phyloP scores from a whole-genome alignment of 176 grass and related monocot genomes.

The Triticum urartu region DNA sequence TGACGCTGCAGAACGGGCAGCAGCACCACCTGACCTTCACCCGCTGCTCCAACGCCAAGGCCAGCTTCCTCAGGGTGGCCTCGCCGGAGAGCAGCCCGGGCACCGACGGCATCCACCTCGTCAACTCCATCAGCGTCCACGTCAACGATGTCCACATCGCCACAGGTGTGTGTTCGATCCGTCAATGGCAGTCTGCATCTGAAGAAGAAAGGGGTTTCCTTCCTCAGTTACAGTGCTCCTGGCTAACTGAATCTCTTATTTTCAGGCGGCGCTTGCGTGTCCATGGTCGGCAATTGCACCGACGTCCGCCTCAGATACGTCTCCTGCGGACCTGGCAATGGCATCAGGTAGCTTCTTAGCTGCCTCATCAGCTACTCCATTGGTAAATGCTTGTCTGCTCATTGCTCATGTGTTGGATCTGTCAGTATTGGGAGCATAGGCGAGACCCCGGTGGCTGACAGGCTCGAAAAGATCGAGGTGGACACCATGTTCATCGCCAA shows the following conservation, averaged over 20 bases:
- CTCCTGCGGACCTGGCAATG: constrained; percentile 66
- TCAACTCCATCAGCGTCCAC: constrained; percentile 43
- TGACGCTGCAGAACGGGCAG: constrained; percentile 63
- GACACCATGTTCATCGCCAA: constrained; percentile 58
- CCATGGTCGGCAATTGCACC: constrained; percentile 58
- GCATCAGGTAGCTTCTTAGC: constrained; percentile 46
- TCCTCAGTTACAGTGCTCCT: no score
- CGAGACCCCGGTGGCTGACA: constrained; percentile 42
- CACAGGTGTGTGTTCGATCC: constrained; percentile 28
- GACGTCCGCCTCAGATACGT: constrained; percentile 45
- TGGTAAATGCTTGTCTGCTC: not conserved
- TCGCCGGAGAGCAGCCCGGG: constrained; percentile 64
- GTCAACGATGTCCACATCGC: constrained; percentile 46
- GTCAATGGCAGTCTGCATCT: no score
- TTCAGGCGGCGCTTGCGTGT: constrained; percentile 75
- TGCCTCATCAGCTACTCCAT: not conserved
- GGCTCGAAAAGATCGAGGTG: constrained; percentile 52
- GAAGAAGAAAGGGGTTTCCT: no score
- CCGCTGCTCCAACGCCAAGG: constrained; percentile 44
- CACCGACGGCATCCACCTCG: constrained; percentile 70
- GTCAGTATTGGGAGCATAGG: constrained; percentile 69
- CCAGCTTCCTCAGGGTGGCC: constrained; percentile 48
- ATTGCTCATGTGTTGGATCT: not conserved
- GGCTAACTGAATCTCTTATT: not conserved
- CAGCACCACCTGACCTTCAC: constrained; percentile 67